A percentile compares a stretch with the other conserved stretches of the same genome.
Evolutionary conservation across 108 stramenopile genomes (phyloP).

Genomic region (Discostella pseudostelligera): DNA sequence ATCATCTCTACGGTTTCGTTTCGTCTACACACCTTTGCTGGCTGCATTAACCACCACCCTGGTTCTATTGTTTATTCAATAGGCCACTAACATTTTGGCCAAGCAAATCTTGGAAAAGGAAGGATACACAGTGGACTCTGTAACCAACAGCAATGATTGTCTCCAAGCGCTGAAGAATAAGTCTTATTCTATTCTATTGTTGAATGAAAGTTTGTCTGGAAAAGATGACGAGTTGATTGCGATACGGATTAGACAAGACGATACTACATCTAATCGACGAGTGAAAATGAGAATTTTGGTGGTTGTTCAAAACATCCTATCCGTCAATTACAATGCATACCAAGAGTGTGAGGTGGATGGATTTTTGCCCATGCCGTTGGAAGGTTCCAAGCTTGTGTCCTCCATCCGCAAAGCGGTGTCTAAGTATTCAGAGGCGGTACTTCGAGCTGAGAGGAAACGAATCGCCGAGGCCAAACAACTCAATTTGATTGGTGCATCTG

Average conservation of each 20-base stretch:
- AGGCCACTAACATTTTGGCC: constrained; percentile 43
- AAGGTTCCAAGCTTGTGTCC: constrained; percentile 36
- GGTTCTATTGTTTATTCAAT: not conserved
- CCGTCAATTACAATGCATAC: constrained; percentile 33
- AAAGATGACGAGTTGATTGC: constrained; percentile 42
- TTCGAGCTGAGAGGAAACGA: constrained; percentile 12
- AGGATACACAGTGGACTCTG: constrained; percentile 51
- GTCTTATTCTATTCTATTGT: constrained; percentile 30
- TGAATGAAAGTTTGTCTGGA: constrained; percentile 38
- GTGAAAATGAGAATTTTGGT: constrained; percentile 43
- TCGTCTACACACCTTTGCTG: not conserved
- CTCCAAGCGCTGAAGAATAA: constrained; percentile 30
- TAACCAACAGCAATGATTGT: constrained; percentile 39
- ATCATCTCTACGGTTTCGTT: not conserved
- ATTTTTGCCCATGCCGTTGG: constrained; percentile 44
- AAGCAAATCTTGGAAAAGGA: constrained; percentile 46
- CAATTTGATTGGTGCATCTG: not conserved
- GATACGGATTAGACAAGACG: constrained; percentile 35
- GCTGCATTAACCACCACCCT: constrained; percentile 5
- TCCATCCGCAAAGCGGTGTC: constrained; percentile 28
- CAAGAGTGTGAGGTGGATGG: constrained; percentile 34
- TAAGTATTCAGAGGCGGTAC: constrained; percentile 29
- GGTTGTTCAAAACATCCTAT: constrained; percentile 37
- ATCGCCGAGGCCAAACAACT: constrained; percentile 1
- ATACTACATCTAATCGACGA: constrained; percentile 21